Percentiles rank a stretch among this genome's conserved stretches.
Evolutionary conservation across 345 rosid species (phyloP).

Genomic region (Stellera chamaejasme): DNA sequence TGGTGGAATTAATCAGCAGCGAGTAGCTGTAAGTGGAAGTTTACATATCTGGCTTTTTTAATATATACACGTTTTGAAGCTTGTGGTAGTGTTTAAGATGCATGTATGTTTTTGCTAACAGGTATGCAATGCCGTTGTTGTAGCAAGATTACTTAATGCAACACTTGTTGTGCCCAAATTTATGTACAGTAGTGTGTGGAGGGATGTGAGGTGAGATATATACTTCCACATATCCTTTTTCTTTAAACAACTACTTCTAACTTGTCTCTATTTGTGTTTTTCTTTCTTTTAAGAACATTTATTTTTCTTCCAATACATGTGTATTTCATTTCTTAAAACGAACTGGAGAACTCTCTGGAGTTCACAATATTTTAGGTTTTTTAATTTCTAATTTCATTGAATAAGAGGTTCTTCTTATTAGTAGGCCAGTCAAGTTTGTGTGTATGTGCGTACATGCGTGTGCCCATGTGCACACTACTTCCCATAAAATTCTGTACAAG

Average conservation of each 20-base stretch:
- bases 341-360: neutral
- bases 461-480: neutral
- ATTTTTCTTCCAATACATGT: neutral
- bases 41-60: constrained; percentile 1
- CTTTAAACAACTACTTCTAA: neutral
- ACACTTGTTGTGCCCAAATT: constrained; percentile 86
- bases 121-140: constrained; percentile 89
- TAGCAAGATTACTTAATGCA: constrained; percentile 80
- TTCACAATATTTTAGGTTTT: too few relatives aligned
- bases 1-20: constrained; percentile 96
- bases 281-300: neutral
- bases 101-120: constrained; percentile 22
- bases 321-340: neutral
- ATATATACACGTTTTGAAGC: neutral
- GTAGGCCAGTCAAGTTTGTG: too few relatives aligned
- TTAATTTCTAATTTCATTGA: too few relatives aligned
- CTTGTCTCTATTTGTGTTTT: neutral
- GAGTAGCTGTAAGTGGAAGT: constrained; percentile 76
- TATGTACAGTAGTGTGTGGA: constrained; percentile 95
- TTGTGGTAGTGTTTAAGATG: neutral
- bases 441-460: too few relatives aligned
- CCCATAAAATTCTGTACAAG: neutral
- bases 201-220: constrained; percentile 66
- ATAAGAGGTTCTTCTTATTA: too few relatives aligned
- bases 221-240: constrained; percentile 14